Evolutionary conservation across 306 rosid genomes (phyloP), one percentile per base, ranked within the genome.

Genomic region (Quercus agrifolia): DNA sequence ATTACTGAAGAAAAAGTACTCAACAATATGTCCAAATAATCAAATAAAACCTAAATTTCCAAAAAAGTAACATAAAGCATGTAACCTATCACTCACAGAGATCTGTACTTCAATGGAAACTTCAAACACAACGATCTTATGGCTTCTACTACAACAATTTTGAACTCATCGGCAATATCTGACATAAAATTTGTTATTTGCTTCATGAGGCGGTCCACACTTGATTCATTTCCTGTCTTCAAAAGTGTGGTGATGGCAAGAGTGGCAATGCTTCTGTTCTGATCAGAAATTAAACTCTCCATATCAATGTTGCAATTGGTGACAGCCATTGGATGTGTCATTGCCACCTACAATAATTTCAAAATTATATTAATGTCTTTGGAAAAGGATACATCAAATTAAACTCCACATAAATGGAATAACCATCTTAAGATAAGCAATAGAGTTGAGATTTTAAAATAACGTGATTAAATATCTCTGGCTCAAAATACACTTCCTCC

Each of bases 241-340:
- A 95, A 75, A 90, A 95, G 96, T 10, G 99, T 95, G 74, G 99
- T 95, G 68, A 95, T 95, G 67, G 99, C 99, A 80, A 95, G 98
- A 73, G 99, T 95, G 63, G 99, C 99, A 85, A 95, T 93, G 89
- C 99, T 95, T 86, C 99, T 86, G 87, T 95, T 95, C 83, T 93
- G 93, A 77, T 95, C 99, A 80, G 98, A 90, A 74, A 95, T 95
- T 77, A 95, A 87, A 83, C 98, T 95, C 84, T 95, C 98, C 98
- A 95, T 95, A 73, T 93, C 99, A 76, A 95, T 95, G 83, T 95
- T 95, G 90, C 99, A 95, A 88, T 95, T 95, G 10, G 99, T 95
- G 83, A 95, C 99, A 19, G 98, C 97, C 99, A 93, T 88, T 85
- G 99, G 98, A 87, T 95, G 97, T 56, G 96, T 88, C 99, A 95